Conservation (phyloP, 352 stramenopile genomes). For the Globisporangium alternatum region DNA sequence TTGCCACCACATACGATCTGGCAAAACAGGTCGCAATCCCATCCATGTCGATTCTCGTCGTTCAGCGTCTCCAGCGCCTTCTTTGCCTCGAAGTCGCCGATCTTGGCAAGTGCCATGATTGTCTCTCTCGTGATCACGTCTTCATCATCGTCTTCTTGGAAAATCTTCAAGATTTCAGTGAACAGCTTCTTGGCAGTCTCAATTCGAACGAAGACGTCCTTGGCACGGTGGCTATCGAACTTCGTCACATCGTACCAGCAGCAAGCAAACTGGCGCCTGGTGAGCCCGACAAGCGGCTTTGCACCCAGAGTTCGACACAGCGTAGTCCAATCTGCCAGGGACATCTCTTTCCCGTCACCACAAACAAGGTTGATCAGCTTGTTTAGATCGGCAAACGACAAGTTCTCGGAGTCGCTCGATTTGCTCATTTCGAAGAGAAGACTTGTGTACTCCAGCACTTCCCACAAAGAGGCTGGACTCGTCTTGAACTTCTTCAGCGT, state of each 20-base stretch:
- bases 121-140: slow-evolving; percentile 36
- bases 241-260: slow-evolving; percentile 49
- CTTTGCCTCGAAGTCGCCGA: slow-evolving; percentile 29
- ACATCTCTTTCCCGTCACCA: slow-evolving; percentile 31
- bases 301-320: slow-evolving; percentile 39
- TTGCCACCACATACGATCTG: slow-evolving; percentile 39
- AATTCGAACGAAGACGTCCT: slow-evolving; percentile 46
- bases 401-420: slow-evolving; percentile 16
- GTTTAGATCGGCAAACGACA: slow-evolving; percentile 35
- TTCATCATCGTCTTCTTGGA: slow-evolving; percentile 31
- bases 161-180: slow-evolving; percentile 36
- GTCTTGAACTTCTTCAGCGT: slow-evolving; percentile 52
- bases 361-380: slow-evolving; percentile 35
- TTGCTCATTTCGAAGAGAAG: slow-evolving; percentile 50
- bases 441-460: slow-evolving; percentile 56
- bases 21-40: slow-evolving; percentile 35
- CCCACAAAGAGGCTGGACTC: slow-evolving; percentile 38
- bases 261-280: slow-evolving; percentile 49
- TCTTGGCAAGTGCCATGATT: slow-evolving; percentile 29
- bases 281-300: slow-evolving; percentile 32
- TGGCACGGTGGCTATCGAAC: slow-evolving; percentile 31
- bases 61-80: slow-evolving; percentile 27
- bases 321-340: slow-evolving; percentile 25
- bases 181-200: slow-evolving; percentile 50
- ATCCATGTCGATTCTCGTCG: slow-evolving; percentile 20